phyloP scores from a whole-genome alignment of 2,329 filamentous ascomycete species.

The Fusarium udum region DNA sequence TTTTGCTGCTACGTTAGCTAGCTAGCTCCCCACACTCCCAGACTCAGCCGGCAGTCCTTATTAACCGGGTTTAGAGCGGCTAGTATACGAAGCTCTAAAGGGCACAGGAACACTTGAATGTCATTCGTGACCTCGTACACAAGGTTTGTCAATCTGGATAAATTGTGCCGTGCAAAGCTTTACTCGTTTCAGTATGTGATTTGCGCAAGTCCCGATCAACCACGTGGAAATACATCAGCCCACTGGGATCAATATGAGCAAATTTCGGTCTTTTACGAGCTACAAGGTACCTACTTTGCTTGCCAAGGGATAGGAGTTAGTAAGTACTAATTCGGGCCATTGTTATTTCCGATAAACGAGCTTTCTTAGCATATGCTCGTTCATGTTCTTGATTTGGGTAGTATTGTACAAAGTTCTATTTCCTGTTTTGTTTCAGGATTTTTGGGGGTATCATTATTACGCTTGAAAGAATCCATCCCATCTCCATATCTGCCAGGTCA shows the following conservation, averaged over 20 bases:
- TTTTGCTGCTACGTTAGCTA: not conserved
- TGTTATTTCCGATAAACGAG: not conserved
- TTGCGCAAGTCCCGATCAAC: slow-evolving; percentile 19
- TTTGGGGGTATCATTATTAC: slow-evolving; percentile 33
- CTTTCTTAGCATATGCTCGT: not conserved
- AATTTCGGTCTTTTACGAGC: not conserved
- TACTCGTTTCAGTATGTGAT: slow-evolving; percentile 11
- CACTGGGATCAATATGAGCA: not conserved
- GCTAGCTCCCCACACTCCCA: not conserved
- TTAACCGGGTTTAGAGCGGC: slow-evolving; percentile 13
- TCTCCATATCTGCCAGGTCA: not conserved
- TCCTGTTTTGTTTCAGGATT: slow-evolving; percentile 11
- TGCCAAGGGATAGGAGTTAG: not conserved
- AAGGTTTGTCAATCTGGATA: not conserved
- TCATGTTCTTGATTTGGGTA: not conserved
- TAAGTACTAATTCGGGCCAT: not conserved
- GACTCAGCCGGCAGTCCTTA: slow-evolving; percentile 1
- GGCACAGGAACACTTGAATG: not conserved
- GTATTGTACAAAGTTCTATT: slow-evolving; percentile 16
- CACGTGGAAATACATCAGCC: slow-evolving; percentile 20
- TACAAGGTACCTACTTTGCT: not conserved
- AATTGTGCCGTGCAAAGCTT: slow-evolving; percentile 9
- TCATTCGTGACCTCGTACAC: slow-evolving; percentile 18
- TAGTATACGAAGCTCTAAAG: not conserved
- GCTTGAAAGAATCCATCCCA: slow-evolving; percentile 26